phyloP scores from a whole-genome alignment of 2,329 filamentous ascomycete genomes.

The Monascus ruber region DNA sequence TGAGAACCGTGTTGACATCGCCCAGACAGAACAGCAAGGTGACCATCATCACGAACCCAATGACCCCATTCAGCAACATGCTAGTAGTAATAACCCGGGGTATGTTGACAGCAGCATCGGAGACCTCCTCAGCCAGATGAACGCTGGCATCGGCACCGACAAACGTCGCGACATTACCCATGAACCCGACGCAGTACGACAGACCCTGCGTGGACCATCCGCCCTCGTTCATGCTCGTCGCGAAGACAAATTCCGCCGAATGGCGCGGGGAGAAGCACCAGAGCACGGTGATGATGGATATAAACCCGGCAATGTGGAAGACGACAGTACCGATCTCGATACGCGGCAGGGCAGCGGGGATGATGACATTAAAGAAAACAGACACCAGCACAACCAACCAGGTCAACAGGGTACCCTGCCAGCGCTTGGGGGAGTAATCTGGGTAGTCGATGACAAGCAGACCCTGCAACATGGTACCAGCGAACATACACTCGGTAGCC shows the following conservation, averaged over 20 bases:
- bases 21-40: slow-evolving; percentile 23
- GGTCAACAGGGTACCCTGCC: slow-evolving; percentile 31
- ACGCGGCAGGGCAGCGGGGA: slow-evolving; percentile 31
- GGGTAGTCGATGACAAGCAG: slow-evolving; percentile 27
- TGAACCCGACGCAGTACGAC: slow-evolving; percentile 23
- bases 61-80: slow-evolving; percentile 18
- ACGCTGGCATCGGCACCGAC: slow-evolving; percentile 17
- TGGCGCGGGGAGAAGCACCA: slow-evolving; percentile 18
- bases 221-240: slow-evolving; percentile 21
- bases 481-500: slow-evolving; percentile 31
- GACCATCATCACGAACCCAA: slow-evolving; percentile 24
- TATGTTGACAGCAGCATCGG: slow-evolving; percentile 14
- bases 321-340: slow-evolving; percentile 34
- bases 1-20: slow-evolving; percentile 17
- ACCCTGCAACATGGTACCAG: slow-evolving; percentile 32
- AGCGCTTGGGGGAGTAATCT: slow-evolving; percentile 21
- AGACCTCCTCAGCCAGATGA: slow-evolving; percentile 17
- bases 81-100: slow-evolving; percentile 15
- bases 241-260: slow-evolving; percentile 20
- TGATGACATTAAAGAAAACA: slow-evolving; percentile 32
- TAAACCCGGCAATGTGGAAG: slow-evolving; percentile 37
- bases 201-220: slow-evolving; percentile 22
- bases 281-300: slow-evolving; percentile 30
- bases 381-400: slow-evolving; percentile 26
- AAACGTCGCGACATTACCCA: slow-evolving; percentile 25